Conservation (phyloP, 495 filamentous ascomycete species). For the Penicillium coffeae region DNA sequence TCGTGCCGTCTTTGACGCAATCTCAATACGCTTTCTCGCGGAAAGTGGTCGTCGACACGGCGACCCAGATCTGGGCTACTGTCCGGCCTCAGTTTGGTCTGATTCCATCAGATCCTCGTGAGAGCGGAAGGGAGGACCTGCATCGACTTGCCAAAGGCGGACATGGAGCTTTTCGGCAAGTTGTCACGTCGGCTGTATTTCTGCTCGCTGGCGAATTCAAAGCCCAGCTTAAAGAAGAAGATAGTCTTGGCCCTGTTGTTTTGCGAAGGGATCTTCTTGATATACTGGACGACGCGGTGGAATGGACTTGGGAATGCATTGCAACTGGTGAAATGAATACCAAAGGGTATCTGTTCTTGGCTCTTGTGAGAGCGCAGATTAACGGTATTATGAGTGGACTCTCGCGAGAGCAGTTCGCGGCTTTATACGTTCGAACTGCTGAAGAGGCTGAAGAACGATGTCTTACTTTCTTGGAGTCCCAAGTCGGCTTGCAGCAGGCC, state of each 20-base stretch:
- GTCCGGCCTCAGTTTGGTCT: constrained; percentile 25
- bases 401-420: constrained; percentile 24
- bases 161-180: constrained; percentile 44
- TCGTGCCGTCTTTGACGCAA: constrained; percentile 30
- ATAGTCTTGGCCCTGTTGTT: constrained; percentile 37
- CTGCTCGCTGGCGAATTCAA: constrained; percentile 47
- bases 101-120: constrained; percentile 9
- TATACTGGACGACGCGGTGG: constrained; percentile 42
- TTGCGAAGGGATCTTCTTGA: constrained; percentile 46
- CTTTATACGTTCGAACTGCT: constrained; percentile 30
- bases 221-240: constrained; percentile 48
- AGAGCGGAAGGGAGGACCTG: constrained; percentile 28
- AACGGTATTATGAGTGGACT: constrained; percentile 38
- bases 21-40: constrained; percentile 48
- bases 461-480: constrained; percentile 28
- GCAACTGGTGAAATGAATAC: constrained; percentile 52
- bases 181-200: constrained; percentile 37
- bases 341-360: constrained; percentile 50
- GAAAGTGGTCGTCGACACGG: constrained; percentile 42
- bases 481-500: constrained; percentile 10
- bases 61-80: constrained; percentile 47
- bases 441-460: constrained; percentile 33
- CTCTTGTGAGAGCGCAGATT: constrained; percentile 40
- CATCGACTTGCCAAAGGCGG: constrained; percentile 39
- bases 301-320: constrained; percentile 39